Conservation (phyloP, 495 filamentous ascomycete genomes). For the Neurospora sp. region DNA sequence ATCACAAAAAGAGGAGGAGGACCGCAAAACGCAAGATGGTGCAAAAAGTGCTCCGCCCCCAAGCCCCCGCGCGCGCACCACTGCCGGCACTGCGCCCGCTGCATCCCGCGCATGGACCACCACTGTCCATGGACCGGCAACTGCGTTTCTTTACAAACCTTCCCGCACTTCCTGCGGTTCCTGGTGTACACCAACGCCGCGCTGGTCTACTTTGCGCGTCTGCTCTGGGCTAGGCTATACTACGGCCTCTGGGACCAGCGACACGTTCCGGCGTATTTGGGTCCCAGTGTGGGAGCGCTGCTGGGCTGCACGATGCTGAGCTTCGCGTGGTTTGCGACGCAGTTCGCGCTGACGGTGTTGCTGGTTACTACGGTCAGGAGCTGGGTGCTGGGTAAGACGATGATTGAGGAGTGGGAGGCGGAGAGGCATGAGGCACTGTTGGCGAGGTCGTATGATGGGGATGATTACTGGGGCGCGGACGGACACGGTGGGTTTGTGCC, state of each 20-base stretch:
- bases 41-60: conserved; percentile 69
- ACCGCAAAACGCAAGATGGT: conserved; percentile 45
- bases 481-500: conserved; percentile 44
- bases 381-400: conserved; percentile 49
- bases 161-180: conserved; percentile 86
- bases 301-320: conserved; percentile 56
- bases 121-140: conserved; percentile 95
- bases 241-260: conserved; percentile 56
- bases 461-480: conserved; percentile 16
- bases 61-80: conserved; percentile 90
- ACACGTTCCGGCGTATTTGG: conserved; percentile 70
- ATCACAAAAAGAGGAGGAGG: not conserved
- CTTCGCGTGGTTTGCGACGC: conserved; percentile 48
- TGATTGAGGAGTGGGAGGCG: conserved; percentile 91
- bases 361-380: conserved; percentile 36
- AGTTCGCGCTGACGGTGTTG: conserved; percentile 58
- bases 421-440: conserved; percentile 74
- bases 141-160: conserved; percentile 84
- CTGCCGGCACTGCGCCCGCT: conserved; percentile 80
- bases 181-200: conserved; percentile 64
- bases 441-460: conserved; percentile 47
- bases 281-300: conserved; percentile 55
- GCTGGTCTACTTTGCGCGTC: conserved; percentile 49
- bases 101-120: conserved; percentile 96
- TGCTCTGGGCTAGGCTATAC: conserved; percentile 50